Evolutionary conservation across 768 basidiomycete species (phyloP), one percentile per base, ranked within the genome.

Genomic region (Myochromella boudieri): DNA sequence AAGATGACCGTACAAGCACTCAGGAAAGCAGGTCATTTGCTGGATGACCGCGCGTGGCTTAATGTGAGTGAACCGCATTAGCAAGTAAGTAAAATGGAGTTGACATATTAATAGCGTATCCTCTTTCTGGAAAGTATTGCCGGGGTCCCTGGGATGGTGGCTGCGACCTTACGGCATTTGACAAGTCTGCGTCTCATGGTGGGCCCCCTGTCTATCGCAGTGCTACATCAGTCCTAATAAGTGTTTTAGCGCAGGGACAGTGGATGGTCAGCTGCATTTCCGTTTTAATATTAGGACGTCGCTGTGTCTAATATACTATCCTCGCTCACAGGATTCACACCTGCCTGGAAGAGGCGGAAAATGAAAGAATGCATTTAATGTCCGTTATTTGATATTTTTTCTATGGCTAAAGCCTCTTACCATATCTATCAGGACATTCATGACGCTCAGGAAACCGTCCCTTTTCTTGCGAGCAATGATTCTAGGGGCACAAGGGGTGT

Each of bases 81-180:
- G 21, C 46, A 29, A 27, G 15, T 1, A 42, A 28, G 18, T 32
- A 10, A 37, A 17, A 25, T 28, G 20, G 37, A 32, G 37, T 25
- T 40, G 29, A 20, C 18, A 37, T 20, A 44, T 27, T 32, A 9
- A 5, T 46, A 80, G 79, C 74, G 79, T 28, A 78, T 80, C 41
- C 56, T 78, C 20, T 72, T 76, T 69, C 75, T 98, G 26, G 95
- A 98, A 68, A 85, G 80, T 42, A 82, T 97, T 43, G 97, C 97
- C 10, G 97, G 91, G 17, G 94, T 97, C 1, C 95, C 95, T 15
- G 95, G 95, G 4, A 95, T 95, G 91, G 92, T 89, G n/a, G 91
- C 83, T 10, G 90, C 88, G 7, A 85, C 85, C 22, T 72, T 95
- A 27, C 80, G 97, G 21, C 97, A 99, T 68, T 74, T 99, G 26